These are phyloP conservation scores for Bryoglossum gracile DNA, from an alignment of 495 filamentous ascomycete species.

Conservation along the genomic window DNA sequence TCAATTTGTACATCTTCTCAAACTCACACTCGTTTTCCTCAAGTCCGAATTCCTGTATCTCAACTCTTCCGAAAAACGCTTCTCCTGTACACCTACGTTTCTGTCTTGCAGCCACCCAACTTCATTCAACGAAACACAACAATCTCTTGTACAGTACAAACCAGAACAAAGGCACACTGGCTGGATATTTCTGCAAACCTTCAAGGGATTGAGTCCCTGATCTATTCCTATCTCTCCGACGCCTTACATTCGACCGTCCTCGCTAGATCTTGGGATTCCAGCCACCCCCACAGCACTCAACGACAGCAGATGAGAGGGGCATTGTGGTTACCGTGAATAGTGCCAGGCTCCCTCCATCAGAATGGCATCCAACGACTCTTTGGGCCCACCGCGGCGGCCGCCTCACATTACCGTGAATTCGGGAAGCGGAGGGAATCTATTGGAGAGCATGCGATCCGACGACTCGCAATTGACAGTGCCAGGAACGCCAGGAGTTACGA, in stretches of 20 bases:
- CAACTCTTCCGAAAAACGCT: too few species aligned
- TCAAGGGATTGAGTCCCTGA: background rate
- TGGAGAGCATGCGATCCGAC: conserved; percentile 14
- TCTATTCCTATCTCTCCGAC: background rate
- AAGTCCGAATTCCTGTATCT: too few species aligned
- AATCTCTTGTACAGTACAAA: too few species aligned
- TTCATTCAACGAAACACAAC: too few species aligned
- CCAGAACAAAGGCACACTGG: too few species aligned
- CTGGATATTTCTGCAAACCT: background rate
- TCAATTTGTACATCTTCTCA: too few species aligned
- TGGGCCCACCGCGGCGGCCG: conserved; percentile 12
- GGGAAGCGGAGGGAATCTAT: conserved; percentile 23
- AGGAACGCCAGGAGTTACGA: conserved; percentile 15
- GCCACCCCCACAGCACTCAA: background rate
- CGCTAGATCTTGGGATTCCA: conserved; percentile 1
- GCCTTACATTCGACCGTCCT: background rate
- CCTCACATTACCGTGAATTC: conserved; percentile 27
- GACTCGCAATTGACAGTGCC: conserved; percentile 1
- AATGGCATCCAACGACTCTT: conserved; percentile 9
- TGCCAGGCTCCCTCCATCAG: background rate
- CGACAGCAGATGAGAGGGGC: conserved; percentile 10
- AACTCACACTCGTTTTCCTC: too few species aligned
- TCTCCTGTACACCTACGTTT: too few species aligned
- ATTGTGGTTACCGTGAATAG: conserved; percentile 2
- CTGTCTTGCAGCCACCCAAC: too few species aligned